Base-by-base conservation (phyloP, 73 alveolate species). In the Effrenium voratum region DNA sequence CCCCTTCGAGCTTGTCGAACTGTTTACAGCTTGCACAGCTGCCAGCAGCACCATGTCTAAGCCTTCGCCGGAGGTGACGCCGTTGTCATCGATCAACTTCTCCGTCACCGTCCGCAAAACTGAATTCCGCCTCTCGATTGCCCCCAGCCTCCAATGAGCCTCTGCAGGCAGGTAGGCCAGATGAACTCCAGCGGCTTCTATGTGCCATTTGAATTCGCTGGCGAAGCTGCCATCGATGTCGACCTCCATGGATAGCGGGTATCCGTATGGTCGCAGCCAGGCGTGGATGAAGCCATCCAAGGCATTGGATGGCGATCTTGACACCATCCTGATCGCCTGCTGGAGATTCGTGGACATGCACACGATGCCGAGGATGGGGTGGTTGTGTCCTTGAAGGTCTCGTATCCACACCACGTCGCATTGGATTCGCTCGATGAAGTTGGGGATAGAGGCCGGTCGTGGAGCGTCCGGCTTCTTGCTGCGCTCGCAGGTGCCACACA, bases 51-150 rank as follows among this genome's bases (percentile, higher is more conserved):
- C 47, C 3, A 80, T 0, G 13, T 80, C 91, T 10, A 80, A 46
- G 44, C 41, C 70, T 8, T 80, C 91, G 32, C 34, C 36, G 28
- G 28, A 24, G 47, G 50, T 0, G 41, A 80, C 91, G 3, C 73
- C 73, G 30, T 80, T 26, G 22, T 80, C n/a, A 46, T 80, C 91
- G 34, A 80, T 28, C 30, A 80, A n/a, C 4, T 49, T 5, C 49
- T 46, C 72, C 6, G 45, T 46, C 0, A 47, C n/a, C 1, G 93
- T 30, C 3, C 79, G 36, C 38, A 83, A 55, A 19, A 83, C 41
- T 0, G 93, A 76, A 6, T 83, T 83, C 34, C 57, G 57, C 44
- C 93, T 0, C 55, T 83, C 93, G 30, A 83, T 50, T 47, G 79
- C 57, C 26, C 93, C 93, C 1, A 83, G 30, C 5, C 52, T 47